These are phyloP conservation scores for Stachybotrys elegans DNA, from an alignment of 2,329 filamentous ascomycete genomes.

Conservation along the genomic window DNA sequence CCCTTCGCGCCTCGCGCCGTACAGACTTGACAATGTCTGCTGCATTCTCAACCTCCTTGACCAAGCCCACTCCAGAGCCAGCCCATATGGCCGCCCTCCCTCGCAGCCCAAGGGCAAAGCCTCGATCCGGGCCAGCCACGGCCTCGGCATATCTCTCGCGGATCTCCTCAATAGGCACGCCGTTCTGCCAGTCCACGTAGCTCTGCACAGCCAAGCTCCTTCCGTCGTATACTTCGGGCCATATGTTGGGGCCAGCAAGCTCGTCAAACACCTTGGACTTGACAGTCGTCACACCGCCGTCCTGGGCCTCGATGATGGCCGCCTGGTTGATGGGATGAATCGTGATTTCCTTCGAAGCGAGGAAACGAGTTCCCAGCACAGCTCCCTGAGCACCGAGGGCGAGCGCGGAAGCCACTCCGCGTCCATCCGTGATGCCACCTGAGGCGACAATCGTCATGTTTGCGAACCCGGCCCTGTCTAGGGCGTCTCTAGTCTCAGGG, in stretches of 20 bases:
- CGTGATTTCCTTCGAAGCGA: neutral
- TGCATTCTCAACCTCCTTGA: neutral
- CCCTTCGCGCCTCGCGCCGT: neutral
- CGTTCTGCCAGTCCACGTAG: neutral
- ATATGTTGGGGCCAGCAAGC: conserved; percentile 1
- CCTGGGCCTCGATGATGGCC: neutral
- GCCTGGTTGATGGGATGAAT: conserved; percentile 1
- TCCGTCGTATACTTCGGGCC: neutral
- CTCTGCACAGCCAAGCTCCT: neutral
- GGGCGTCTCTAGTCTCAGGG: neutral
- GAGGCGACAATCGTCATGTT: neutral
- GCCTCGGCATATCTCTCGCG: neutral
- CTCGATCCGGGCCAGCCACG: neutral
- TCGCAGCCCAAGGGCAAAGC: neutral
- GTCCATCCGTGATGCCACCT: conserved; percentile 4
- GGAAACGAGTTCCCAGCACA: conserved; percentile 1
- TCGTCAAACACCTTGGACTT: conserved; percentile 1
- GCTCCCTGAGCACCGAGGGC: conserved; percentile 1
- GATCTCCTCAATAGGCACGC: conserved; percentile 1
- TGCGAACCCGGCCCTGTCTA: neutral
- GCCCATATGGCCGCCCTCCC: conserved; percentile 1
- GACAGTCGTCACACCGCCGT: neutral
- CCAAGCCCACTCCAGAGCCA: neutral
- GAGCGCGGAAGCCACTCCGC: conserved; percentile 2
- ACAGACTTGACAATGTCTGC: neutral